Evolutionary conservation across 352 stramenopile genomes (phyloP).

Genomic region (Discostella stelligera): DNA sequence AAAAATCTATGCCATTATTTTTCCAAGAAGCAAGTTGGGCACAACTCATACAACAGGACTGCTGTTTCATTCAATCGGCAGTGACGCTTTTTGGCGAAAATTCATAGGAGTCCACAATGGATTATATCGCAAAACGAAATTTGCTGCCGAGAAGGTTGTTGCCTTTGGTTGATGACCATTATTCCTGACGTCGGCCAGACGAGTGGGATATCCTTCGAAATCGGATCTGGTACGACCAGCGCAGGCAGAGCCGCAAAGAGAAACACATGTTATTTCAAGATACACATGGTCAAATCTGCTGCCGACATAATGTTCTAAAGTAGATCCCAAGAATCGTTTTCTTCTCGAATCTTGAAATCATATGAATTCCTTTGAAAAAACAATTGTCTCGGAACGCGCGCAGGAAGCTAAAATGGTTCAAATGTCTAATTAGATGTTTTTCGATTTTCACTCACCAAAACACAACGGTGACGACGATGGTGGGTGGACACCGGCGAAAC

Average conservation of each 20-base stretch:
- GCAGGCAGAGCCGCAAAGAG: neutral
- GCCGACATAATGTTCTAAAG: neutral
- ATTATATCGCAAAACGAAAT: too few species aligned
- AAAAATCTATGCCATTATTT: too few species aligned
- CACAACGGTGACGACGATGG: slow-evolving; percentile 16
- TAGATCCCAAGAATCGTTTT: neutral
- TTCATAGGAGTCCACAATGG: too few species aligned
- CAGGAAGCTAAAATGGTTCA: slow-evolving; percentile 11
- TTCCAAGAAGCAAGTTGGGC: too few species aligned
- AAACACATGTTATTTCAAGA: neutral
- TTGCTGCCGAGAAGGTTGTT: too few species aligned
- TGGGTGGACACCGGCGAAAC: slow-evolving; percentile 12
- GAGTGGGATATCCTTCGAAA: too few species aligned
- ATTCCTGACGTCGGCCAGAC: neutral
- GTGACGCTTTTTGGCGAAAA: too few species aligned
- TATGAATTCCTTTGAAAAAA: slow-evolving; percentile 1
- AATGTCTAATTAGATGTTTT: slow-evolving; percentile 6
- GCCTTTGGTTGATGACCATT: too few species aligned
- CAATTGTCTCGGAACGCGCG: neutral
- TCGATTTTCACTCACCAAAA: slow-evolving; percentile 14
- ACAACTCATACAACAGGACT: too few species aligned
- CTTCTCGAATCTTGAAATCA: neutral
- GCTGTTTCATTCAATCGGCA: too few species aligned
- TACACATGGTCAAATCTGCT: slow-evolving; percentile 3
- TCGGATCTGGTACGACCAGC: neutral